Evolutionary conservation across 768 basidiomycete genomes (phyloP).

Genomic region (Tephrocybe sp.): DNA sequence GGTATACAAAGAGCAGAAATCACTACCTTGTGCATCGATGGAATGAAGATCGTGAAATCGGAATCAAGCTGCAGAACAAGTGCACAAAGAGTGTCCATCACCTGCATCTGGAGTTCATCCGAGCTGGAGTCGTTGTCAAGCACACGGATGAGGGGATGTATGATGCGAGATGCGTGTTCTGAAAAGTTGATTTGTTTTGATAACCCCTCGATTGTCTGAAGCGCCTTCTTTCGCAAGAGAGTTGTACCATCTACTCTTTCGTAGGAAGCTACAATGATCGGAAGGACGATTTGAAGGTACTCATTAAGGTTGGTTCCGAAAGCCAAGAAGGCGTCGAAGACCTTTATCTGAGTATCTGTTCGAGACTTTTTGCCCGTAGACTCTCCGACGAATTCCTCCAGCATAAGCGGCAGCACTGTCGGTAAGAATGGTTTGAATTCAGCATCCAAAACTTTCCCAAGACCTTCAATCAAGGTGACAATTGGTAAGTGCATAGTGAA

Average conservation of each 20-base stretch:
- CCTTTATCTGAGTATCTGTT: slow-evolving; percentile 76
- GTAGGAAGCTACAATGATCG: slow-evolving; percentile 87
- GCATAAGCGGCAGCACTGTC: slow-evolving; percentile 80
- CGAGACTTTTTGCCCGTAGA: slow-evolving; percentile 75
- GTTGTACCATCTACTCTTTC: slow-evolving; percentile 76
- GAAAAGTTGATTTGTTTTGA: slow-evolving; percentile 95
- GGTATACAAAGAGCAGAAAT: no score
- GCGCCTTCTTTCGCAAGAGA: slow-evolving; percentile 79
- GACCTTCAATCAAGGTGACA: slow-evolving; percentile 87
- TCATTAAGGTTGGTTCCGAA: slow-evolving; percentile 97
- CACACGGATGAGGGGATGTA: slow-evolving; percentile 90
- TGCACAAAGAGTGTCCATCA: slow-evolving; percentile 92
- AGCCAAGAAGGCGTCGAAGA: slow-evolving; percentile 91
- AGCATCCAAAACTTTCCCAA: slow-evolving; percentile 90
- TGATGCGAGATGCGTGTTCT: slow-evolving; percentile 96
- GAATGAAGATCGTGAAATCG: slow-evolving; percentile 96
- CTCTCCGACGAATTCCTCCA: slow-evolving; percentile 83
- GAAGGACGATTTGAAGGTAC: slow-evolving; percentile 94
- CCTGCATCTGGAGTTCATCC: slow-evolving; percentile 82
- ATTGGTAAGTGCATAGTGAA: slow-evolving; percentile 82
- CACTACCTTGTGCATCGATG: slow-evolving; percentile 95
- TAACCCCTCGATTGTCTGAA: slow-evolving; percentile 87
- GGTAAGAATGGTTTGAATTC: slow-evolving; percentile 97
- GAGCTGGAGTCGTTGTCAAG: slow-evolving; percentile 64
- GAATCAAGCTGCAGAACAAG: slow-evolving; percentile 91